Evolutionary conservation across 768 basidiomycete genomes (phyloP), one percentile per base, ranked within the genome.

Genomic region (Fomitopsis serialis): DNA sequence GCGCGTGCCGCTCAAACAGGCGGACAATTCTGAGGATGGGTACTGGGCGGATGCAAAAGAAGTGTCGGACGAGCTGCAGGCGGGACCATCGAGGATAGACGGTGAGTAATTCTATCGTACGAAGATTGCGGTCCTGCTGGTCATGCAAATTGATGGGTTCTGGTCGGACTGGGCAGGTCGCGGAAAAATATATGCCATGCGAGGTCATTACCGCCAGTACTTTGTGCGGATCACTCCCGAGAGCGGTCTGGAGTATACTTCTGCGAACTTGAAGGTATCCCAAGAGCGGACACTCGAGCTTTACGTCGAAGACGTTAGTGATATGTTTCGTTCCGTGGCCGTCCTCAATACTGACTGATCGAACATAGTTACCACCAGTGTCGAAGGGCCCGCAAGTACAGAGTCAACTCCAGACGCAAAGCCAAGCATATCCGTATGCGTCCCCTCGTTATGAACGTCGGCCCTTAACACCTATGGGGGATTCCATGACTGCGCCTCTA

Each of bases 11-110:
- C 65, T 89, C 35, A 78, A 67, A 60, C 60, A 64, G 5, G 72
- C 74, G 2, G 76, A 78, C 32, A 67, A 77, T 52, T 68, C 70
- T 4, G 73, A 74, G 35, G 82, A 79, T 58, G 80, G 82, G 4
- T 85, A 76, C 60, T 89, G 87, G 87, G 87, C 80, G 6, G 80
- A 87, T 62, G 85, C 87, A 2, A 74, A 75, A 57, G 80, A 86
- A 34, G 70, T 90, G 71, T 75, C 77, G 44, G 69, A 77, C 12
- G 72, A 74, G 54, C 72, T 89, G 22, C 87, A 90, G 64, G 59
- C 65, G 0, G 74, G 82, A 23, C 81, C 86, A 11, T 78, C 82
- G 11, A 74, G 85, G 55, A 82, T 90, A 49, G 87, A 90, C 65
- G 87, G 87, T 85, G 50, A 44, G 61, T 45, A n/a, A n/a, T n/a